Evolutionary conservation across 1,284 basidiomycete species (phyloP), one percentile per base, ranked within the genome.

Genomic region (Phylloporus gajari): DNA sequence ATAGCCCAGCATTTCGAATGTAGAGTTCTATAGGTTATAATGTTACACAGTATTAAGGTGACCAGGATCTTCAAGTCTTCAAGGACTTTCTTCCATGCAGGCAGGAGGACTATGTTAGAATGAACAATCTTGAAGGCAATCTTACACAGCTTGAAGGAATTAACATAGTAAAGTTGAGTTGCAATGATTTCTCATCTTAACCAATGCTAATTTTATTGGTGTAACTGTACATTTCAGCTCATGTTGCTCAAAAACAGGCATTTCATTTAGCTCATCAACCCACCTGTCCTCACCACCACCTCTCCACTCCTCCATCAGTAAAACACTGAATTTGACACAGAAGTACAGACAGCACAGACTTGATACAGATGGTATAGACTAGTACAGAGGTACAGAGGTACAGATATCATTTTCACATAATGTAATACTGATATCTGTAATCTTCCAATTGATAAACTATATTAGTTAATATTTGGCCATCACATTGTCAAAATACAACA

Each of bases 21-120:
- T 35, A 8, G 35, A 35, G 35, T 35, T 35, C 35, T 8, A 35
- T 67, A 42, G 60, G 32, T 67, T 60, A 53, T 32, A 17, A 82
- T 75, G 68, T 81, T 73, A 13, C 72, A 44, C 11, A 76, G 79
- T 65, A 81, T 78, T 21, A 70, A 68, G 1, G 67, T 67, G 44
- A 44, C 42, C 2, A 32, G 27, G 38, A 72, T 21, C 13, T 68
- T 30, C 66, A 73, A 44, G 32, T 65, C n/a, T 5, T 56, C 32
- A 19, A 73, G 53, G n/a, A 53, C 56, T 2, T 60, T 30, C 21
- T 59, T 25, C 68, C 72, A 72, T 12, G 40, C 46, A 30, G 76
- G 74, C 3, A 79, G 71, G 23, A 76, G 44, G 27, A 75, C 38
- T 19, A 73, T 79, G 3, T 69, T 62, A 23, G 73, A 79, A 60